Conservation (phyloP, 2,329 filamentous ascomycete species). For the Diaporthe caulivora region DNA sequence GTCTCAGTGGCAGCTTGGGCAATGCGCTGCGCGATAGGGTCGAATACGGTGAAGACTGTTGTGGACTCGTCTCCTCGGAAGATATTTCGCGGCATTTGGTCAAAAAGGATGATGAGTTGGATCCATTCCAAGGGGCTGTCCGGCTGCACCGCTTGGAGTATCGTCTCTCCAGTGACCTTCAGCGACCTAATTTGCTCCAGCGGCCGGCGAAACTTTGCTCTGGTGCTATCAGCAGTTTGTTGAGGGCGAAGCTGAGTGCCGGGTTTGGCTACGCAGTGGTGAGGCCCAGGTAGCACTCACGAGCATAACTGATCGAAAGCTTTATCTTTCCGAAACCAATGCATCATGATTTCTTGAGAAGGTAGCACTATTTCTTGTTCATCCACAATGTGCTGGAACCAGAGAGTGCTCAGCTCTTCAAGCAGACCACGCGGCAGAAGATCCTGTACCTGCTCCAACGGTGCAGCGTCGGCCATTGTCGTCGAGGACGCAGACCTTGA, state of each 20-base stretch:
- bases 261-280: background rate
- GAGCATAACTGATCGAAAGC: slow-evolving; percentile 42
- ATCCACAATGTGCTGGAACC: background rate
- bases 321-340: slow-evolving; percentile 40
- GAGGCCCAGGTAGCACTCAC: background rate
- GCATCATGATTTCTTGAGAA: slow-evolving; percentile 26
- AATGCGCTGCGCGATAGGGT: slow-evolving; percentile 57
- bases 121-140: slow-evolving; percentile 7
- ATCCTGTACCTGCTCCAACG: background rate
- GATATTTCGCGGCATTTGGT: slow-evolving; percentile 67
- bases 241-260: background rate
- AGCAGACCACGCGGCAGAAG: background rate
- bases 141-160: background rate
- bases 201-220: background rate
- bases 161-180: background rate
- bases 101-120: slow-evolving; percentile 60
- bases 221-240: background rate
- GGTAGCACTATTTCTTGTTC: slow-evolving; percentile 33
- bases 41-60: slow-evolving; percentile 62
- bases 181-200: slow-evolving; percentile 8
- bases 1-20: slow-evolving; percentile 46
- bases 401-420: background rate
- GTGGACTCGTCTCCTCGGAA: slow-evolving; percentile 57
- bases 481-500: background rate
- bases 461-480: background rate